A percentile compares a stretch with the other conserved stretches of the same genome.
phyloP scores from a whole-genome alignment of 768 basidiomycete species.

The Polyporus arcularius region DNA sequence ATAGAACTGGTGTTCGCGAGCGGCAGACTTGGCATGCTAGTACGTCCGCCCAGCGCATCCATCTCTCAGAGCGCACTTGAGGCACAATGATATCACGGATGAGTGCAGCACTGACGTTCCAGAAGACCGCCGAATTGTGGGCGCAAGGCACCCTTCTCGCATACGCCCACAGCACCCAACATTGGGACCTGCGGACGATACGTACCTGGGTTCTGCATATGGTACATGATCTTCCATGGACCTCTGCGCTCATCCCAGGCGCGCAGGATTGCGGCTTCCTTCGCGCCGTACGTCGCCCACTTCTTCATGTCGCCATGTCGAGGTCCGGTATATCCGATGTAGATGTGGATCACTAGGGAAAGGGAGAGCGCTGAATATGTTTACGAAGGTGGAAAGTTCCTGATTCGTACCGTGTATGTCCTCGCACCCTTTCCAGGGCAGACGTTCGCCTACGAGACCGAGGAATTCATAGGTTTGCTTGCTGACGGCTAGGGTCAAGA shows the following conservation, averaged over 20 bases:
- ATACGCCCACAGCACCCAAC: neutral
- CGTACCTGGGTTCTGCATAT: slow-evolving; percentile 27
- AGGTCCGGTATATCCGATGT: slow-evolving; percentile 43
- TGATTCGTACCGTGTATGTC: slow-evolving; percentile 49
- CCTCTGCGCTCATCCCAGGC: slow-evolving; percentile 53
- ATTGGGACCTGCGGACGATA: neutral
- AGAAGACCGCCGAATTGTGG: neutral
- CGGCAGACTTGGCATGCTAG: no score
- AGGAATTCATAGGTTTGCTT: slow-evolving; percentile 62
- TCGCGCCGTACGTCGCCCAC: slow-evolving; percentile 33
- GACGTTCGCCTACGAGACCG: slow-evolving; percentile 55
- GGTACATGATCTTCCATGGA: slow-evolving; percentile 51
- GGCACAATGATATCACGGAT: neutral
- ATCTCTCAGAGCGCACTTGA: neutral
- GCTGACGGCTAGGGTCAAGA: slow-evolving; percentile 56
- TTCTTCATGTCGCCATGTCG: slow-evolving; percentile 12
- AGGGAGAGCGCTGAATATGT: slow-evolving; percentile 1
- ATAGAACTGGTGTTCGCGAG: neutral
- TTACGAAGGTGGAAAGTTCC: neutral
- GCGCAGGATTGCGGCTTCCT: slow-evolving; percentile 41
- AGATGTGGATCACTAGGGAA: slow-evolving; percentile 48
- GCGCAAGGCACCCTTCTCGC: neutral
- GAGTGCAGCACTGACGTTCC: neutral
- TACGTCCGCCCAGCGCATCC: neutral
- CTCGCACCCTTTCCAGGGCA: slow-evolving; percentile 45